A percentile compares a stretch with the other conserved stretches of the same genome.
Evolutionary conservation across 768 basidiomycete genomes (phyloP).

Genomic region (Naganishia friedmannii): DNA sequence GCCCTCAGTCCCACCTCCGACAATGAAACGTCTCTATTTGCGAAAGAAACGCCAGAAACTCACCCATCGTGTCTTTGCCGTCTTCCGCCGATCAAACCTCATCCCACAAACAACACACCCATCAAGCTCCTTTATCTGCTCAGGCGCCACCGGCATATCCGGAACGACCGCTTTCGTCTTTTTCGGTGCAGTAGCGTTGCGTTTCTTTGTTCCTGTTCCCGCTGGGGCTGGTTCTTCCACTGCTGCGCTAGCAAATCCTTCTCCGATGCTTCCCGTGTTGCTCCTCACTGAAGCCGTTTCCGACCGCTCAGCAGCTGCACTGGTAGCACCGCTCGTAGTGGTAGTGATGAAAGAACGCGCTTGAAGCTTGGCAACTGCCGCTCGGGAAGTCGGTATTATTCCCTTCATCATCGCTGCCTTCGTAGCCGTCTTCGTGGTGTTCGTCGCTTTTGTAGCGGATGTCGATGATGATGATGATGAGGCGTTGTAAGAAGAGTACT

Average conservation of each 20-base stretch:
- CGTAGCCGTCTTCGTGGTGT: too few species aligned
- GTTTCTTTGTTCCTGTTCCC: background rate
- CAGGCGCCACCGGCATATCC: constrained; percentile 15
- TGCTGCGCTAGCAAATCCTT: background rate
- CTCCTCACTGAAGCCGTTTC: background rate
- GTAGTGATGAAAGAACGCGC: background rate
- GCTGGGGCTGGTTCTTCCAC: background rate
- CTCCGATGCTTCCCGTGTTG: background rate
- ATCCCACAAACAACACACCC: constrained; percentile 30
- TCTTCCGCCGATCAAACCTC: constrained; percentile 19
- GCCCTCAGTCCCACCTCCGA: too few species aligned
- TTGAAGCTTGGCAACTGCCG: background rate
- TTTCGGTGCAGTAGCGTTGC: background rate
- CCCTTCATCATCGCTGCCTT: background rate
- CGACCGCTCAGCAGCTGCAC: too few species aligned
- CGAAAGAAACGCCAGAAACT: background rate
- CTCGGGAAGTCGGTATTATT: constrained; percentile 23
- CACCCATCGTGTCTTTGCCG: constrained; percentile 32
- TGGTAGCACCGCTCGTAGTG: too few species aligned
- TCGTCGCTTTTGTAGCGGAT: too few species aligned
- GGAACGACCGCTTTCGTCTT: constrained; percentile 21
- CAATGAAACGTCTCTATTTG: too few species aligned
- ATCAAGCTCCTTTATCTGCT: constrained; percentile 26
- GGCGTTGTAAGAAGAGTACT: background rate
- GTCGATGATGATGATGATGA: too few species aligned